phyloP scores from a whole-genome alignment of 345 rosid genomes.

The Clarkia xantiana region DNA sequence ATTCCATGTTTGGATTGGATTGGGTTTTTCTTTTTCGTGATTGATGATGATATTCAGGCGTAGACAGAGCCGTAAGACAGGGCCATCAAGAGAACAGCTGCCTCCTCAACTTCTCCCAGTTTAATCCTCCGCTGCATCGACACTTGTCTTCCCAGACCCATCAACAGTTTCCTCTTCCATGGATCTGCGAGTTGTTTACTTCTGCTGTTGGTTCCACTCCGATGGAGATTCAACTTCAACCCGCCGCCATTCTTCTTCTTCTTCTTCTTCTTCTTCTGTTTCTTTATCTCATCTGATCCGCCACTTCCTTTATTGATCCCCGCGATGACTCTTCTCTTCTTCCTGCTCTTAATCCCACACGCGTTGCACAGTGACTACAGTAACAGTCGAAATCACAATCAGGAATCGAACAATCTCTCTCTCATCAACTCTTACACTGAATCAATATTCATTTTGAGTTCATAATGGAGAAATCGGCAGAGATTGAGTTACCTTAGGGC shows the following conservation, averaged over 20 bases:
- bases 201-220: neutral
- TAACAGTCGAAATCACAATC: neutral
- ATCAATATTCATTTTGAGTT: too few species aligned
- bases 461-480: neutral
- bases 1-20: too few species aligned
- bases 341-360: conserved; percentile 6
- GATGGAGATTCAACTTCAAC: too few species aligned
- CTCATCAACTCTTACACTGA: too few species aligned
- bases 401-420: too few species aligned
- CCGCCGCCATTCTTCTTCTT: neutral
- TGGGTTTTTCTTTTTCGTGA: too few species aligned
- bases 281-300: neutral
- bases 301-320: neutral
- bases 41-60: conserved; percentile 7
- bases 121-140: neutral
- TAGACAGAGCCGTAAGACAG: conserved; percentile 31
- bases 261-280: conserved; percentile 2
- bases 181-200: neutral
- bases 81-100: conserved; percentile 39
- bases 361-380: conserved; percentile 5
- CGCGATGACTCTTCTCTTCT: conserved; percentile 1
- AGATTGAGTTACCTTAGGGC: conserved; percentile 25
- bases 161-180: neutral
- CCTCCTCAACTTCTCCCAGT: conserved; percentile 31
- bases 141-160: conserved; percentile 2